Percentiles rank a stretch among this genome's conserved stretches.
Evolutionary conservation across 2,329 filamentous ascomycete species (phyloP).

Genomic region (Fusarium sp.): DNA sequence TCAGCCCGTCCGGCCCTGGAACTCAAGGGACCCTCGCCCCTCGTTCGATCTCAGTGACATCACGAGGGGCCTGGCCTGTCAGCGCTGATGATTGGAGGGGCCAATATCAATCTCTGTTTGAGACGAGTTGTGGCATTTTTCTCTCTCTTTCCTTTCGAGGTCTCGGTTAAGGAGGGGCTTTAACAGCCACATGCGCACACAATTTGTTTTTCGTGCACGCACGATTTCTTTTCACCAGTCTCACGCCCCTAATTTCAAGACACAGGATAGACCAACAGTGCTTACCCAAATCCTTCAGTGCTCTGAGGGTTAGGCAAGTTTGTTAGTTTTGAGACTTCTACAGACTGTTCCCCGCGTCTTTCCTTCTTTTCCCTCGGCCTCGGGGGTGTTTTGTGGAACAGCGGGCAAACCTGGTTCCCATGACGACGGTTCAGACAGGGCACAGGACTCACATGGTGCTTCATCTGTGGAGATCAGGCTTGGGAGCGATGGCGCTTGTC

Average conservation of each 20-base stretch:
- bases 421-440: constrained; percentile 11
- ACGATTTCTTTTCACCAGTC: not conserved
- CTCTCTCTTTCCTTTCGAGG: constrained; percentile 1
- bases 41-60: constrained; percentile 47
- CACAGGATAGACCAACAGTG: not conserved
- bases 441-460: constrained; percentile 4
- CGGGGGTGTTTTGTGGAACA: constrained; percentile 23
- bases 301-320: constrained; percentile 32
- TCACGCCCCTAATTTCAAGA: constrained; percentile 2
- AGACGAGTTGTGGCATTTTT: constrained; percentile 38
- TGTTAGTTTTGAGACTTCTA: constrained; percentile 20
- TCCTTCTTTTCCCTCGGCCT: constrained; percentile 16
- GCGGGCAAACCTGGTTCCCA: constrained; percentile 14
- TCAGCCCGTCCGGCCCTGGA: not conserved
- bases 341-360: constrained; percentile 32
- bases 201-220: constrained; percentile 26
- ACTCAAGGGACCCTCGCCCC: constrained; percentile 16
- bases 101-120: constrained; percentile 32
- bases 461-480: constrained; percentile 18
- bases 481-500: constrained; percentile 5
- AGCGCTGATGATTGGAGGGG: constrained; percentile 7
- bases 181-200: constrained; percentile 16
- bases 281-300: constrained; percentile 5
- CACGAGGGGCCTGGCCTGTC: constrained; percentile 30
- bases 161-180: constrained; percentile 29